phyloP scores from a whole-genome alignment of 2,329 filamentous ascomycete genomes.

The Akanthomyces lecanii region DNA sequence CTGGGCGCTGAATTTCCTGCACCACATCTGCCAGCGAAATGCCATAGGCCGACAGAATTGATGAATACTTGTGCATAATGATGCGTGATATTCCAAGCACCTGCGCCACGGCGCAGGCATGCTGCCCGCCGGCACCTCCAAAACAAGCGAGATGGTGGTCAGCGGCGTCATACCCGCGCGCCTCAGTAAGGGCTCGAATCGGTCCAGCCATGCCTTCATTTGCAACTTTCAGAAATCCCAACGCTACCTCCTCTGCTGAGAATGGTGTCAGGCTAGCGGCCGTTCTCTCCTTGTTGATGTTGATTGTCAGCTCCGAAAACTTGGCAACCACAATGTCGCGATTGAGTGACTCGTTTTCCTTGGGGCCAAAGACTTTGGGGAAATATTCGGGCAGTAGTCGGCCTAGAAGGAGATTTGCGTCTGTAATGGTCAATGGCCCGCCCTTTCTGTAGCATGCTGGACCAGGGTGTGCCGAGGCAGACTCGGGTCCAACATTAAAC shows the following conservation, averaged over 20 bases:
- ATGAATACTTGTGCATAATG: constrained; percentile 42
- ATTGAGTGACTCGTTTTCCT: constrained; percentile 54
- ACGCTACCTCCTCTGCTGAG: constrained; percentile 33
- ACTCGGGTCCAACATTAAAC: constrained; percentile 70
- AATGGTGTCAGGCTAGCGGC: constrained; percentile 27
- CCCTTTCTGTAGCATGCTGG: constrained; percentile 71
- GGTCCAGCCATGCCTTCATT: constrained; percentile 34
- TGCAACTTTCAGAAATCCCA: constrained; percentile 35
- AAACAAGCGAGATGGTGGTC: constrained; percentile 35
- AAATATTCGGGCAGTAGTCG: constrained; percentile 60
- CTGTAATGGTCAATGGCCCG: constrained; percentile 66
- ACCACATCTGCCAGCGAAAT: constrained; percentile 44
- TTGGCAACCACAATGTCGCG: constrained; percentile 36
- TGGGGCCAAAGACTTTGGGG: constrained; percentile 67
- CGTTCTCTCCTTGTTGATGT: constrained; percentile 36
- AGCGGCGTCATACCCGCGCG: constrained; percentile 32
- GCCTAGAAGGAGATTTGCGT: constrained; percentile 67
- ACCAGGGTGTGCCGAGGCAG: constrained; percentile 65
- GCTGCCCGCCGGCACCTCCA: constrained; percentile 40
- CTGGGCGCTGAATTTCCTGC: constrained; percentile 37
- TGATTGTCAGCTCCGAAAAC: constrained; percentile 38
- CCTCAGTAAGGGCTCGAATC: constrained; percentile 34
- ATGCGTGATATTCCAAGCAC: constrained; percentile 40
- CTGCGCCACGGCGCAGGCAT: constrained; percentile 39
- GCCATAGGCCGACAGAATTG: constrained; percentile 43